Base-by-base conservation (phyloP, 805 yeast genomes). In the Spencermartinsiella europaea region DNA sequence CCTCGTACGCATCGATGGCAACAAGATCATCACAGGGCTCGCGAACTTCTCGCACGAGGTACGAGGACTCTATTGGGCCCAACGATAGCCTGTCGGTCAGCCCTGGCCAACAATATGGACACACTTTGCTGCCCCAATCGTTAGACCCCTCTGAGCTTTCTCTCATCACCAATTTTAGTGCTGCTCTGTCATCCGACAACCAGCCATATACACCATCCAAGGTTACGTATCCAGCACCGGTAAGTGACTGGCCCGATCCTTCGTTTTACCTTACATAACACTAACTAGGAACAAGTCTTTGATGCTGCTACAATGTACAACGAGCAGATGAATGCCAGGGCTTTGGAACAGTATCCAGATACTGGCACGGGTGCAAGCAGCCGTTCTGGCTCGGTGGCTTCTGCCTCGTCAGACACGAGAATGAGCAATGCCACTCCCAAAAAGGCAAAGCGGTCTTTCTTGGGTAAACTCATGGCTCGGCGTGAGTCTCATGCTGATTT, bases 201-300 rank as follows among this genome's bases (percentile, higher is more conserved):
- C 31, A 25, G 31, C 31, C 25, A 5, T 19, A 21, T 12, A 15
- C 10, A 22, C 34, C 34, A 15, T 31, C 27, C 22, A 31, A 25
- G 12, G 31, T 25, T 7, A 25, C 31, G 31, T 25, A 25, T 12
- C 31, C 31, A 12, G 7, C 31, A 25, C 31, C 31, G 31, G 31
- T 25, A 25, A 25, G 31, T 25, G n/a, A n/a, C n/a, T n/a, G n/a
- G n/a, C n/a, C n/a, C n/a, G n/a, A n/a, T n/a, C n/a, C n/a, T n/a
- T n/a, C n/a, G n/a, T n/a, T n/a, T n/a, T n/a, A n/a, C n/a, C n/a
- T 25, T 25, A 12, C 12, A 12, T 12, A 25, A 44, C 39, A 52
- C 56, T 16, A 51, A 52, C 31, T 56, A 56, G n/a, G 56, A 55
- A 21, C 51, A 48, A 31, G 58, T 51, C 17, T 42, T 53, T 14